Conservation (phyloP, 2,329 filamentous ascomycete genomes). For the Pseudocercospora macadamiae region DNA sequence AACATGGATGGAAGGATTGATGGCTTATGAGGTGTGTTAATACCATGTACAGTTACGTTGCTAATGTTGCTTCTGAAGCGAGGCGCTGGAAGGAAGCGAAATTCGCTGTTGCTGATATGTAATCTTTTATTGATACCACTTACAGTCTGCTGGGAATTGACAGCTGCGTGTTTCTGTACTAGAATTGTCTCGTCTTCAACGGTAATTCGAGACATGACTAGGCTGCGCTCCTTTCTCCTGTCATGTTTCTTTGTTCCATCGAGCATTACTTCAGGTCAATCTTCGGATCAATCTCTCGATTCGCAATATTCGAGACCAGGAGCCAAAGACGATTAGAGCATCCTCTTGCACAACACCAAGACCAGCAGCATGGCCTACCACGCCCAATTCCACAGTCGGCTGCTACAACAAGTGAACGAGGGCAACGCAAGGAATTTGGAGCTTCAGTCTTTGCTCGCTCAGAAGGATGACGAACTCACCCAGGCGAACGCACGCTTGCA, state of each 20-base stretch:
- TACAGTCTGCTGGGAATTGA: too few species aligned
- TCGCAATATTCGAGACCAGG: too few species aligned
- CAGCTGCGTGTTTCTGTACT: background rate
- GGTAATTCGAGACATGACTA: background rate
- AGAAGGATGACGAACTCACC: conserved; percentile 26
- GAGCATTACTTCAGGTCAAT: background rate
- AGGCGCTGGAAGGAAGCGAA: background rate
- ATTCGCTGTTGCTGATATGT: conserved; percentile 4
- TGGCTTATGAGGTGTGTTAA: conserved; percentile 6
- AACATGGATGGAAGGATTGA: background rate
- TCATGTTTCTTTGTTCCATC: background rate
- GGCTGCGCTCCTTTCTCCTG: background rate
- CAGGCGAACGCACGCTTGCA: conserved; percentile 16
- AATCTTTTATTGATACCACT: background rate
- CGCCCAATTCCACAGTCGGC: conserved; percentile 21
- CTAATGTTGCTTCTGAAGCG: conserved; percentile 2
- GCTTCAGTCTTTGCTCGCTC: conserved; percentile 23
- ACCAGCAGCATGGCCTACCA: conserved; percentile 25
- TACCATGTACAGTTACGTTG: background rate
- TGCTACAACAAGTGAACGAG: conserved; percentile 24
- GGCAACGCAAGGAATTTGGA: conserved; percentile 23
- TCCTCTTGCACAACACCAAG: too few species aligned
- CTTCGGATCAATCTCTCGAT: too few species aligned
- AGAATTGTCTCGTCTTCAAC: background rate
- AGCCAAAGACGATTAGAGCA: too few species aligned